Evolutionary conservation across 176 grass and related monocot species (phyloP).

Genomic region (Zoysia pacifica): DNA sequence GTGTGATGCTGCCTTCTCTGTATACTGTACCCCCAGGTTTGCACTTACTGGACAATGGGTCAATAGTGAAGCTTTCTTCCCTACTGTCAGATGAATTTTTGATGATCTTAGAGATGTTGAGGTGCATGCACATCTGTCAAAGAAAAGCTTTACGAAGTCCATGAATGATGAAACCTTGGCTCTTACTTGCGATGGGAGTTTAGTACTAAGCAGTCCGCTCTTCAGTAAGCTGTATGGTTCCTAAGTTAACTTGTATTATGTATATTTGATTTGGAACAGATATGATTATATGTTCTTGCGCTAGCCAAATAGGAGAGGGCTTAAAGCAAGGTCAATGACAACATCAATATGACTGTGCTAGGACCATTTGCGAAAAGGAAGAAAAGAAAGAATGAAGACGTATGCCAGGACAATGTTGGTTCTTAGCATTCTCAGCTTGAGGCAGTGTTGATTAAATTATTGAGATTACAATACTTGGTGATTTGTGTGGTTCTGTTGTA

Average conservation of each 20-base stretch:
- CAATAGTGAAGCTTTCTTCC: constrained; percentile 26
- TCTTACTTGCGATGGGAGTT: constrained; percentile 35
- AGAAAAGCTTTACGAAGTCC: background rate
- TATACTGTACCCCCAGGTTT: constrained; percentile 10
- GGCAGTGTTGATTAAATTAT: background rate
- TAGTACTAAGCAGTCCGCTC: constrained; percentile 21
- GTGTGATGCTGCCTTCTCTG: background rate
- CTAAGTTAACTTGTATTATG: constrained; percentile 28
- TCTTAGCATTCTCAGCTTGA: constrained; percentile 28
- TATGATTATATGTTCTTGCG: background rate
- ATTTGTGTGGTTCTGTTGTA: constrained; percentile 14
- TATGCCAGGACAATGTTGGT: background rate
- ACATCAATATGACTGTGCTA: background rate
- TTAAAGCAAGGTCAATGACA: constrained; percentile 8
- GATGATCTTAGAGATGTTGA: constrained; percentile 28
- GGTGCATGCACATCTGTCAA: background rate
- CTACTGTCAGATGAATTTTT: constrained; percentile 7
- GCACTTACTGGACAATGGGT: background rate
- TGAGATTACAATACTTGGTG: background rate
- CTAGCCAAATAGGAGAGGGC: background rate
- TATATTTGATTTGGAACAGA: constrained; percentile 26
- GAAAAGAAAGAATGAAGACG: too few relatives aligned
- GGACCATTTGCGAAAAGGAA: too few relatives aligned
- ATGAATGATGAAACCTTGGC: background rate
- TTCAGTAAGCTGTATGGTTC: constrained; percentile 25